A percentile compares a stretch with the other conserved stretches of the same genome.
phyloP scores from a whole-genome alignment of 139 green algal genomes.

The Gonium pectorale region DNA sequence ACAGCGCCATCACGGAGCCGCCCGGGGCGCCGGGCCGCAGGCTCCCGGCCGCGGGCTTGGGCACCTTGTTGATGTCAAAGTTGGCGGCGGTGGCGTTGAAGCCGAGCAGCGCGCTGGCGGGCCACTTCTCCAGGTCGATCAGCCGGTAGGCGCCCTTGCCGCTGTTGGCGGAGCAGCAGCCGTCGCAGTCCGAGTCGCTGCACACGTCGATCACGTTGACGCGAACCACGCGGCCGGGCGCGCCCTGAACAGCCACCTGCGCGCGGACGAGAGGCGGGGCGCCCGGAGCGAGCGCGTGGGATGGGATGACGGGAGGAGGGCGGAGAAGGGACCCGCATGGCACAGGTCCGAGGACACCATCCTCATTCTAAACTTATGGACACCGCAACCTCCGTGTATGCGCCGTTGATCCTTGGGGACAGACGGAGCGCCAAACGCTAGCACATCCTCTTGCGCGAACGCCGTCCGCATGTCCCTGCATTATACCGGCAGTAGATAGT shows the following conservation, averaged over 20 bases:
- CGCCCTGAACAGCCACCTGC: conserved; percentile 17
- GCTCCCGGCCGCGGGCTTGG: not conserved
- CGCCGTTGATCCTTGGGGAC: no score
- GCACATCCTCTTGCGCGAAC: no score
- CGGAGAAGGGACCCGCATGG: no score
- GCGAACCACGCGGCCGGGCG: not conserved
- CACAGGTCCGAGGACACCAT: no score
- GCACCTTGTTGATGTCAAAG: conserved; percentile 38
- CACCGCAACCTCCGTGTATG: no score
- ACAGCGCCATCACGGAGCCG: conserved; percentile 35
- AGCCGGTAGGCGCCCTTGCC: conserved; percentile 12
- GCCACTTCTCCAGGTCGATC: conserved; percentile 48
- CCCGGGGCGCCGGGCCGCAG: conserved; percentile 29
- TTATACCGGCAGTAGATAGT: no score
- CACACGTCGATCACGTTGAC: conserved; percentile 44
- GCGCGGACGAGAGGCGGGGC: no score
- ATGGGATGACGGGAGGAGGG: no score
- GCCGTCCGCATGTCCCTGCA: no score
- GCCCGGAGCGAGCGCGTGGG: no score
- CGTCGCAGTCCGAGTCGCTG: conserved; percentile 29
- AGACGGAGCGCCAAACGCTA: no score
- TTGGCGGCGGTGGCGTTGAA: not conserved
- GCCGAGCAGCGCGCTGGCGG: conserved; percentile 30
- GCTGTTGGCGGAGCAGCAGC: conserved; percentile 42
- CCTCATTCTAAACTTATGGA: no score